These are phyloP conservation scores for Diplodia seriata DNA, from an alignment of 2,329 filamentous ascomycete species.

Conservation along the genomic window DNA sequence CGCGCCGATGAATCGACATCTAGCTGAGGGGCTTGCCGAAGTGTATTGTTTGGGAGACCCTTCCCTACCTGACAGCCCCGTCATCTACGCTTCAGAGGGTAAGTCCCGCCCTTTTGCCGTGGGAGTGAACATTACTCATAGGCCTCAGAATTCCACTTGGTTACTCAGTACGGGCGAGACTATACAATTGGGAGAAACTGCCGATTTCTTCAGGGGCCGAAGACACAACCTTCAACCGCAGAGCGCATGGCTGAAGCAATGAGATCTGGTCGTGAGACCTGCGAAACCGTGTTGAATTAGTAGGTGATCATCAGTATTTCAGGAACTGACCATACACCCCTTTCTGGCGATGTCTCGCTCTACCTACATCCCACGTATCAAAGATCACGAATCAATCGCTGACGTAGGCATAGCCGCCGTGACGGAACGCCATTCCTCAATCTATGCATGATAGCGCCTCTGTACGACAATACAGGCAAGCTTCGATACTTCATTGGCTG, in stretches of 20 bases:
- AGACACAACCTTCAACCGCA: conserved; percentile 68
- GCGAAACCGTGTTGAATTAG: conserved; percentile 77
- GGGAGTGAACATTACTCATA: not conserved
- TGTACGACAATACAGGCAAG: conserved; percentile 69
- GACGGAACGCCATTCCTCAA: conserved; percentile 78
- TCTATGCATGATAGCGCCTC: conserved; percentile 71
- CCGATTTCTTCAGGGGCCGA: conserved; percentile 76
- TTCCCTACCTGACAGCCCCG: conserved; percentile 72
- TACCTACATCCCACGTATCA: too few relatives aligned
- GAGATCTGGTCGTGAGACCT: conserved; percentile 67
- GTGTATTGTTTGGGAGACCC: conserved; percentile 78
- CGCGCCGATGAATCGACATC: conserved; percentile 65
- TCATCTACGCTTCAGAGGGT: conserved; percentile 77
- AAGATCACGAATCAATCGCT: not conserved
- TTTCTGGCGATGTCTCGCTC: too few relatives aligned
- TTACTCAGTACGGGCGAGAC: conserved; percentile 73
- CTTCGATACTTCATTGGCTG: conserved; percentile 74
- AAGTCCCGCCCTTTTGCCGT: conserved; percentile 31
- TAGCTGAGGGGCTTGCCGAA: conserved; percentile 74
- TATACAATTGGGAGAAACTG: conserved; percentile 78
- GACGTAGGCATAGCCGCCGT: conserved; percentile 56
- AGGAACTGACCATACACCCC: not conserved
- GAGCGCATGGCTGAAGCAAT: conserved; percentile 67
- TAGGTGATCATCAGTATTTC: conserved; percentile 42
- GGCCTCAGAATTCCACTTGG: conserved; percentile 68